phyloP scores from a whole-genome alignment of 1,284 basidiomycete species.

The Ustilago shanxiensis region DNA sequence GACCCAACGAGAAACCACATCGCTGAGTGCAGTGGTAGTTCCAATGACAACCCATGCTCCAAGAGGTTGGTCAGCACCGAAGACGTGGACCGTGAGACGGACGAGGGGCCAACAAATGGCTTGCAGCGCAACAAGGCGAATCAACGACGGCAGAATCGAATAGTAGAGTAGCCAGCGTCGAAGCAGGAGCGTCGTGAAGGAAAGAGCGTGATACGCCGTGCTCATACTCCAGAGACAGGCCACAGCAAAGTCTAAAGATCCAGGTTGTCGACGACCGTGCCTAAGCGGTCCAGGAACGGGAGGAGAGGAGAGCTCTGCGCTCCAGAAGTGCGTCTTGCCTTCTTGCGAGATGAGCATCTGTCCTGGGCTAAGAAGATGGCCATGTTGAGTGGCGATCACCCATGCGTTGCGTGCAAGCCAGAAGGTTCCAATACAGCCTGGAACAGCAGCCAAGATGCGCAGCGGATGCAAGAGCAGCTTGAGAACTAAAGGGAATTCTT shows the following conservation, averaged over 20 bases:
- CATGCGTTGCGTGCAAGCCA: slow-evolving; percentile 59
- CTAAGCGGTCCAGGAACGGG: slow-evolving; percentile 10
- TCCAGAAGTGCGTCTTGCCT: slow-evolving; percentile 34
- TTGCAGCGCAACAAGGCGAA: slow-evolving; percentile 84
- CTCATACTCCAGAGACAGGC: slow-evolving; percentile 73
- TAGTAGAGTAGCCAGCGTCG: slow-evolving; percentile 86
- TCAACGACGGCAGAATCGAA: slow-evolving; percentile 81
- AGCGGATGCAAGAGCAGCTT: slow-evolving; percentile 61
- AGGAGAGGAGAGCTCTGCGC: slow-evolving; percentile 5
- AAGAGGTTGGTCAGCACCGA: slow-evolving; percentile 78
- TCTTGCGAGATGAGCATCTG: slow-evolving; percentile 22
- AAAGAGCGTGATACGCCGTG: slow-evolving; percentile 84
- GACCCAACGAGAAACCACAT: slow-evolving; percentile 67
- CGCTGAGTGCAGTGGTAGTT: slow-evolving; percentile 76
- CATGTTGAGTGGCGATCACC: slow-evolving; percentile 18
- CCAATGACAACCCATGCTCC: slow-evolving; percentile 84
- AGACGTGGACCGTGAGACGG: slow-evolving; percentile 79
- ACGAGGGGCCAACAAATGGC: slow-evolving; percentile 89
- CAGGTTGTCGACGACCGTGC: slow-evolving; percentile 39
- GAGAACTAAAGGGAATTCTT: slow-evolving; percentile 54
- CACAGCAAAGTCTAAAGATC: slow-evolving; percentile 56
- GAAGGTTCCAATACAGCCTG: slow-evolving; percentile 65
- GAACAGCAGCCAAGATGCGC: slow-evolving; percentile 66
- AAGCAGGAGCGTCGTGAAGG: slow-evolving; percentile 82
- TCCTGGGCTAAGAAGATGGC: slow-evolving; percentile 43